Base-by-base conservation (phyloP, 2,329 filamentous ascomycete species). In the Penicillium palitans region DNA sequence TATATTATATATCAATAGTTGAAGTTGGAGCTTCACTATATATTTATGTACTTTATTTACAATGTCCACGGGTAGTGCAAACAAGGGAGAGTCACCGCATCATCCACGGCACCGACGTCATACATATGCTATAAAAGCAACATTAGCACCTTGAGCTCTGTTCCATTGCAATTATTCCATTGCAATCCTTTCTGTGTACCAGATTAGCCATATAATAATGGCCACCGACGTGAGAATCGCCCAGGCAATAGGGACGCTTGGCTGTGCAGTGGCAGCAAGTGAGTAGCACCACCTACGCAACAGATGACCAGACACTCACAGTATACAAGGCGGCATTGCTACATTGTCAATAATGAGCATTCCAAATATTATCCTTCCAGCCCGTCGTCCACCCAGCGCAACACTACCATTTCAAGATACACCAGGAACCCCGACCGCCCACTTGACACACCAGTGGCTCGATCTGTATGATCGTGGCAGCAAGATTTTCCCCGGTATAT, bases 401-500 rank as follows among this genome's bases (percentile, higher is more conserved):
- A 60, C 59, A 19, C 39, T 55, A 9, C 42, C 56, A 33, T 40
- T 39, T 6, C 27, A 50, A 21, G 49, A 61, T 39, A 41, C n/a
- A 10, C 61, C 69, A n/a, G 66, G 51, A 19, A 59, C 66, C 9
- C 49, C 67, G 4, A 49, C 60, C 37, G 55, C 68, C 12, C 68
- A 72, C 55, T 52, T 74, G 24, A 65, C 68, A 19, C 68, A 66
- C 39, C 70, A 74, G 60, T 74, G 70, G 69, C 55, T 66, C 27
- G 54, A 67, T 44, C 50, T 66, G 33, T 74, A 71, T 59, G 52
- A 85, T 60, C 76, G 86, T 1, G 85, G 85, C 15, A 79, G 82
- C 10, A 81, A 78, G 3, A 79, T 85, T 17, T 75, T 77, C 2
- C 76, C 84, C 3, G 80, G 84, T 59, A 73, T 85, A 49, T 71